Base-by-base conservation (phyloP, 768 basidiomycete genomes). In the Termitomyces sp. region DNA sequence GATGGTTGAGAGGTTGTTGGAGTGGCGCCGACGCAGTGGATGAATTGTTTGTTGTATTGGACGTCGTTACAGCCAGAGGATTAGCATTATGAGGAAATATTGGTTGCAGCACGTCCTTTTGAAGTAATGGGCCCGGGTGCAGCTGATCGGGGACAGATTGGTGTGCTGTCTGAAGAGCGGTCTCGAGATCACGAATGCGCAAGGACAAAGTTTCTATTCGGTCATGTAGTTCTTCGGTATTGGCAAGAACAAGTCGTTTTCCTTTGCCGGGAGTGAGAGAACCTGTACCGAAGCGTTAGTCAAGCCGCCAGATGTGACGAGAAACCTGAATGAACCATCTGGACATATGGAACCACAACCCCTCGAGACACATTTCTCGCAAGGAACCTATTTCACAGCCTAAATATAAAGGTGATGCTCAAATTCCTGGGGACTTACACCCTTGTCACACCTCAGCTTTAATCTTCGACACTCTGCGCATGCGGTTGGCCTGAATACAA, bases 281-380 rank as follows among this genome's bases (percentile, higher is more conserved):
- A 19, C 82, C 84, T 86, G 59, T 7, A n/a, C 40, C 19, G 38
- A n/a, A 41, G 17, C 17, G n/a, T 59, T 41, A 60, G 12, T 44
- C 21, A 29, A 7, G 17, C 11, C 57, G 41, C 37, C 47, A 31
- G 4, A 42, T 41, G 40, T 11, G 27, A 47, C 41, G 51, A 29
- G 55, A 50, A 53, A 60, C 44, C 38, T 35, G 17, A 40, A 53
- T 66, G 43, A 61, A 86, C 89, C 89, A 55, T 86, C 82, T n/a
- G 89, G 89, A 70, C 89, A 92, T 56, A 91, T 86, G 17, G 82
- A 75, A 23, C 82, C 83, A 64, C 88, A 91, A 34, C 89, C 89
- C 64, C 89, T 77, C 56, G 86, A 85, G 23, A 82, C 81, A 65
- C 90, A 92, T 67, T 84, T 90, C 70, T 86, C 85, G 71, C 89